Evolutionary conservation across 495 filamentous ascomycete genomes (phyloP), one percentile per base, ranked within the genome.

Genomic region (Penicillium canescens): DNA sequence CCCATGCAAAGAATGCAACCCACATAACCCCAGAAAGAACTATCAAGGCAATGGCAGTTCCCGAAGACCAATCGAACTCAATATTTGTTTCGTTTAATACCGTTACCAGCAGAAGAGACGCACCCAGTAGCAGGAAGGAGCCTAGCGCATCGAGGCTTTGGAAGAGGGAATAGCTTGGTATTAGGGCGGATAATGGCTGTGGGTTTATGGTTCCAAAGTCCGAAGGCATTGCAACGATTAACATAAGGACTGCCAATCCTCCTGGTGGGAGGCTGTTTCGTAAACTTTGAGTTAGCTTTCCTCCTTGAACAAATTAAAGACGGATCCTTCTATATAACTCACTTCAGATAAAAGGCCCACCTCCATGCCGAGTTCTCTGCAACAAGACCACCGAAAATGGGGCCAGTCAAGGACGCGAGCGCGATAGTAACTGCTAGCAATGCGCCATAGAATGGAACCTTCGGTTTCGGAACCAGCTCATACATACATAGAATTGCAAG

Each of bases 281-380:
- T 31, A 7, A 31, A 6, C 23, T 24, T 24, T 24, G 23, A 24
- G 23, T 24, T 24, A 24, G 23, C 23, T 24, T 6, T 24, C 23
- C 23, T 24, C 4, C 6, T 6, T 24, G 6, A 3, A 24, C 3
- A 24, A 24, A 24, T 6, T 4, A 24, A 24, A 24, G 23, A 4
- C 3, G 4, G 3, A 24, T 24, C 23, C 23, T 24, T 24, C 23
- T 4, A 24, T 24, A 24, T 24, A 5, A 31, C 64, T 52, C 31
- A 69, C 63, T 88, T 87, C 60, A 86, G 73, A 70, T 75, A 80
- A 60, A 85, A 86, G 46, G 80, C 75, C 69, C 80, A 82, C 20
- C 78, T 61, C 85, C 84, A 87, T 3, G 62, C 61, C 9, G 75
- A 71, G 8, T 69, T 62, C 18, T 76, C 70, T 0, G 80, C 72